phyloP scores from a whole-genome alignment of 768 basidiomycete species.

The Panaeolus cyanescens region DNA sequence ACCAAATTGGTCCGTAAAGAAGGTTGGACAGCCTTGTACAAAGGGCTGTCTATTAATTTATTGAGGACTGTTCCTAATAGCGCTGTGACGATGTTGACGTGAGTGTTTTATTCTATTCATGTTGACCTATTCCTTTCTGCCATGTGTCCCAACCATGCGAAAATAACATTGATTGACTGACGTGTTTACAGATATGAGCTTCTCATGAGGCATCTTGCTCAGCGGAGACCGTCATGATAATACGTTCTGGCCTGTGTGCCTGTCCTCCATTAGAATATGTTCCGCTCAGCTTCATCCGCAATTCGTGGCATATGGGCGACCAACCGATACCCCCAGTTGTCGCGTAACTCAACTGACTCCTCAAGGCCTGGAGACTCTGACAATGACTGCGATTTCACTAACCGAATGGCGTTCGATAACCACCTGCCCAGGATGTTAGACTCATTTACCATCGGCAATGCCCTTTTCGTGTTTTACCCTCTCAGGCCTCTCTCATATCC shows the following conservation, averaged over 20 bases:
- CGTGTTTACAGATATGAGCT: constrained; percentile 46
- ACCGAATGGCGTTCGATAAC: no score
- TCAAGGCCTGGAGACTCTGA: no score
- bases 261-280: no score
- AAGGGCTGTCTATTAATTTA: constrained; percentile 92
- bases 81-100: constrained; percentile 95
- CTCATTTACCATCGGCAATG: no score
- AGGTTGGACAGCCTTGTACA: constrained; percentile 90
- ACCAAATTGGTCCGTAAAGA: constrained; percentile 75
- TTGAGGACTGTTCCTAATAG: constrained; percentile 95
- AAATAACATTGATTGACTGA: background rate
- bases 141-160: background rate
- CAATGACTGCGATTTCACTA: no score
- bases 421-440: no score
- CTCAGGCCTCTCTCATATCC: no score
- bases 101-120: constrained; percentile 24
- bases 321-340: no score
- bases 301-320: no score
- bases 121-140: background rate
- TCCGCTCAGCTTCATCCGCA: no score
- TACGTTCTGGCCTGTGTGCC: background rate
- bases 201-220: constrained; percentile 52
- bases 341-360: no score
- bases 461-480: no score
- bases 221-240: constrained; percentile 20